A percentile compares a stretch with the other conserved stretches of the same genome.
phyloP scores from a whole-genome alignment of 768 basidiomycete genomes.

The Leccinum arenicola region DNA sequence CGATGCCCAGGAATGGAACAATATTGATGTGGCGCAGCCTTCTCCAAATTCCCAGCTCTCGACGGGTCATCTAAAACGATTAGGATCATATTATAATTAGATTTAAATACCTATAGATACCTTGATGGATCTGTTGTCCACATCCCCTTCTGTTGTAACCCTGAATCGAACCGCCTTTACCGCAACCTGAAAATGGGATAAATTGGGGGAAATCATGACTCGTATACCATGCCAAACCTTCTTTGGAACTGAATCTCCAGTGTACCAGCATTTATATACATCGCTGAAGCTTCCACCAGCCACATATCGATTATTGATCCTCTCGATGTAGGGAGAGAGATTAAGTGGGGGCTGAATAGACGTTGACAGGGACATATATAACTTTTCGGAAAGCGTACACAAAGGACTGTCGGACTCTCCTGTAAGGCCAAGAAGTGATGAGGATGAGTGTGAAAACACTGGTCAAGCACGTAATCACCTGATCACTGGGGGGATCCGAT shows the following conservation, averaged over 20 bases:
- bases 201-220: neutral
- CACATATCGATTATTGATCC: neutral
- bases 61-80: neutral
- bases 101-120: neutral
- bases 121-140: neutral
- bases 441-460: neutral
- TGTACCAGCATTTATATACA: constrained; percentile 11
- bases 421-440: neutral
- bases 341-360: neutral
- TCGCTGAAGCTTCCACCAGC: constrained; percentile 17
- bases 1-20: neutral
- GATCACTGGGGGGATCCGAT: neutral
- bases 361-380: neutral
- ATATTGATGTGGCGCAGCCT: neutral
- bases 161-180: neutral
- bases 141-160: neutral
- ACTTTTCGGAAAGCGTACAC: neutral
- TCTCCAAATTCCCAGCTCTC: neutral
- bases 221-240: neutral
- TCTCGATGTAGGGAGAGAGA: constrained; percentile 8
- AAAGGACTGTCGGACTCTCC: neutral
- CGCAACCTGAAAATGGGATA: neutral
- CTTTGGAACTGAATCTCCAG: neutral
- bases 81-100: neutral
- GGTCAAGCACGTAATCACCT: neutral